phyloP scores from a whole-genome alignment of 2,329 filamentous ascomycete genomes.

The Dactylonectria macrodidyma region DNA sequence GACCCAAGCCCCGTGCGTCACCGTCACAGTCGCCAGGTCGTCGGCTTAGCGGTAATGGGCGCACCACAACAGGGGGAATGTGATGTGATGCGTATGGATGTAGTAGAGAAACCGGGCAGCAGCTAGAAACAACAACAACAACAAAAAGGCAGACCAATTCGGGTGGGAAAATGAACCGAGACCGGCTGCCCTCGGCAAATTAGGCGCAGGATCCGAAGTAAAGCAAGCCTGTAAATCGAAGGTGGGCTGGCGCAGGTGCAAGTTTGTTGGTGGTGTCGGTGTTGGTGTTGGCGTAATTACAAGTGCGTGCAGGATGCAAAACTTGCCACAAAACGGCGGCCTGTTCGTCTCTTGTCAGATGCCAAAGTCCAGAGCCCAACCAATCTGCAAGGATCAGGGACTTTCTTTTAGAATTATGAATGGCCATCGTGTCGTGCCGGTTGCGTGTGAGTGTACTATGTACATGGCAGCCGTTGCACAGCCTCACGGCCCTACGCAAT shows the following conservation, averaged over 20 bases:
- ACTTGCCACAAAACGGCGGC: neutral
- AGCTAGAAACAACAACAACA: neutral
- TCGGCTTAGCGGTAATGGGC: constrained; percentile 9
- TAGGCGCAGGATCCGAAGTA: constrained; percentile 21
- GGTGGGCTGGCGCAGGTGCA: constrained; percentile 10
- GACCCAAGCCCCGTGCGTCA: constrained; percentile 43
- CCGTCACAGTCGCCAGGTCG: constrained; percentile 21
- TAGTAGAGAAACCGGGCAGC: neutral
- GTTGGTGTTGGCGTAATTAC: neutral
- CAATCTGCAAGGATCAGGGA: constrained; percentile 5
- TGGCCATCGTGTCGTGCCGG: neutral
- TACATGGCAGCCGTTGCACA: constrained; percentile 41
- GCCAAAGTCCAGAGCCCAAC: neutral
- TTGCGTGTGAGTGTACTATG: neutral
- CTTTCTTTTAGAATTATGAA: neutral
- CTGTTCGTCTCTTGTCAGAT: constrained; percentile 11
- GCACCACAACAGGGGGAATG: constrained; percentile 7
- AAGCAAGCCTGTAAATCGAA: constrained; percentile 10
- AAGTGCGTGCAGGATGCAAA: neutral
- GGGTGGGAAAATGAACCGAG: constrained; percentile 2
- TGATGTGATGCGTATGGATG: too few species aligned
- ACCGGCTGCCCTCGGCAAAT: constrained; percentile 5
- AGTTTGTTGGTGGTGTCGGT: neutral
- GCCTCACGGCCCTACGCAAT: constrained; percentile 49
- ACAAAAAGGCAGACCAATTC: neutral